Base-by-base conservation (phyloP, 2,329 filamentous ascomycete species). In the Clarireedia sp. region DNA sequence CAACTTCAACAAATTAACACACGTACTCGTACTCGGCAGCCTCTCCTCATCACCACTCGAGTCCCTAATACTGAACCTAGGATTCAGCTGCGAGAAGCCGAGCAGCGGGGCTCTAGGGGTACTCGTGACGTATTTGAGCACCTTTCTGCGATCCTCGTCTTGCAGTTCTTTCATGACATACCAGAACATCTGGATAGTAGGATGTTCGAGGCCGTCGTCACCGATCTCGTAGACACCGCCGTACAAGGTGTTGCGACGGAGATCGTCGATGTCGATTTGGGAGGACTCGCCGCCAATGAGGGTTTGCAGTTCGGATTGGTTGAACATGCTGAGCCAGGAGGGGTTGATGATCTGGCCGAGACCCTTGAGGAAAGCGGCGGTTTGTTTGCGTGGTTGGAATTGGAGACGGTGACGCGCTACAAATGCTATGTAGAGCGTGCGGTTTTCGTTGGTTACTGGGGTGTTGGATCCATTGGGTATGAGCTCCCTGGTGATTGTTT, bases 281-380 rank as follows among this genome's bases (percentile, higher is more conserved):
- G 85, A 85, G 26, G 84, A 86, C 64, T 95, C 90, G 44, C 94
- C 94, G 52, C 90, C 89, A 16, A 99, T 87, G 5, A 99, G 83
- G 1, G 89, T 94, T 72, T 97, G 94, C 4, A 99, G 79, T 70
- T 99, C 94, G 3, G 83, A 83, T 69, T 96, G 92, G 70, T 99
- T 99, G 76, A 99, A 99, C 94, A 99, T 97, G 65, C 87, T 90
- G 4, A 99, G 79, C 94, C 94, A 99, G 3, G 83, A 82, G 0
- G 92, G 91, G 57, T 91, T 86, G 61, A 99, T 94, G 67, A 99
- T 95, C 61, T 85, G 79, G 21, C 87, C 83, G 1, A 99, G 81
- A 0, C 94, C 94, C 55, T 83, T 83, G 7, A 99, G 79, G 69
- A 99, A 99, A 1, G 90, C 90, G 21, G 83, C 79, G 0, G 91